Evolutionary conservation across 441 rosid genomes (phyloP), one percentile per base, ranked within the genome.

Genomic region (Codiaeum variegatum): DNA sequence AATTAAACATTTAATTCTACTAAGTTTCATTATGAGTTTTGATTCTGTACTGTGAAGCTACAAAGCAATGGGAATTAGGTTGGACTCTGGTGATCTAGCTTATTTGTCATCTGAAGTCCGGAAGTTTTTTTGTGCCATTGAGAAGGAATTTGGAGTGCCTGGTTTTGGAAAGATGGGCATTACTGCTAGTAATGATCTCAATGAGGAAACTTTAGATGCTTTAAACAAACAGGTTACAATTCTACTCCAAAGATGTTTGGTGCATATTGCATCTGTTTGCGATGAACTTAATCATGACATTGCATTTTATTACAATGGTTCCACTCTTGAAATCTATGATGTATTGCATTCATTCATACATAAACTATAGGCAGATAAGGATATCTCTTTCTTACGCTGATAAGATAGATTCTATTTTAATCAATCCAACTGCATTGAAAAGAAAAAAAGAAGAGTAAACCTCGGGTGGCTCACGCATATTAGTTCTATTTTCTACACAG

Each of bases 81-180:
- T 94, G 81, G 97, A 94, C 80, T 94, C 99, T 44, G 99, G 99
- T 70, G 99, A 94, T 79, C 82, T 94, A 34, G 96, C 97, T 55
- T 93, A 91, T 77, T 78, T 88, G 76, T 93, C 98, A 51, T 86
- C 81, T 42, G 93, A 87, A 78, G 85, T 82, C 9, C 90, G 98
- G 2, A 87, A 88, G 73, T 88, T 91, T 87, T 93, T 91, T 73
- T 3, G 59, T 58, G 62, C 75, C 54, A 62, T 93, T 63, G 98
- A 91, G 86, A 83, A 85, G 80, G 92, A 90, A 72, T 87, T 89
- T 70, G 85, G 79, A n/a, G 80, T 91, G 32, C 65, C 79, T 55
- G 93, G 83, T 67, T 93, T 93, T 76, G 97, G 86, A 76, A 88
- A 90, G 82, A 93, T 58, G 70, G 71, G 68, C 62, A 87, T 94